A percentile compares a stretch with the other conserved stretches of the same genome.
Conservation (phyloP, 495 filamentous ascomycete genomes). For the Cercophora newfieldiana region DNA sequence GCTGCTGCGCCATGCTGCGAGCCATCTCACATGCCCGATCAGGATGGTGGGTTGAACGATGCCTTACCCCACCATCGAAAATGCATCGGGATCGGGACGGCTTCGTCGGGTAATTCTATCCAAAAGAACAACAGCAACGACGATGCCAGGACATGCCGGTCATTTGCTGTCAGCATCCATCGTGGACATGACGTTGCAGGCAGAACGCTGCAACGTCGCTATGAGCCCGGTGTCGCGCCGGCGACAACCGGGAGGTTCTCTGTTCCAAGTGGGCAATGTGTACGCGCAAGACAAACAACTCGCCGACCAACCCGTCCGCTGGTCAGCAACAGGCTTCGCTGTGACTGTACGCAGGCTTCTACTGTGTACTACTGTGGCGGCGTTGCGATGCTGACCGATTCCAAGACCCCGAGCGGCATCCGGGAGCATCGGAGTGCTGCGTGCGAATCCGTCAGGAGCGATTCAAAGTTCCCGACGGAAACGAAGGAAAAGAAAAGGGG, state of each 20-base stretch:
- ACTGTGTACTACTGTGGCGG: background rate
- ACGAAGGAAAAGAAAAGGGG: background rate
- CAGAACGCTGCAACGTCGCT: background rate
- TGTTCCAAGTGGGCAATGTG: background rate
- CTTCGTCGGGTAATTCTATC: background rate
- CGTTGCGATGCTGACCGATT: background rate
- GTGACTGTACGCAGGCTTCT: background rate
- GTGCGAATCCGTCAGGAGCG: background rate
- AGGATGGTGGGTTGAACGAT: slow-evolving; percentile 10
- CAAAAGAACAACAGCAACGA: background rate
- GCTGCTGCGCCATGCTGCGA: slow-evolving; percentile 1
- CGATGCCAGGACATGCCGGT: background rate
- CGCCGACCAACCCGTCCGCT: background rate
- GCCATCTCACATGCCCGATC: slow-evolving; percentile 22
- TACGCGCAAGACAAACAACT: background rate
- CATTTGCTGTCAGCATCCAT: slow-evolving; percentile 4
- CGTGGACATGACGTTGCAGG: slow-evolving; percentile 9
- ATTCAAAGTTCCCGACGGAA: background rate
- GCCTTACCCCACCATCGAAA: background rate
- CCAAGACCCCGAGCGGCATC: background rate
- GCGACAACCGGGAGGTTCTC: background rate
- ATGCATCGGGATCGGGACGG: background rate
- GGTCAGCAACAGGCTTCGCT: background rate
- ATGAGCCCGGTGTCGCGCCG: background rate
- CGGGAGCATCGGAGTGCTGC: background rate